Conservation (phyloP, 2,329 filamentous ascomycete species). For the Venturia pyrina region DNA sequence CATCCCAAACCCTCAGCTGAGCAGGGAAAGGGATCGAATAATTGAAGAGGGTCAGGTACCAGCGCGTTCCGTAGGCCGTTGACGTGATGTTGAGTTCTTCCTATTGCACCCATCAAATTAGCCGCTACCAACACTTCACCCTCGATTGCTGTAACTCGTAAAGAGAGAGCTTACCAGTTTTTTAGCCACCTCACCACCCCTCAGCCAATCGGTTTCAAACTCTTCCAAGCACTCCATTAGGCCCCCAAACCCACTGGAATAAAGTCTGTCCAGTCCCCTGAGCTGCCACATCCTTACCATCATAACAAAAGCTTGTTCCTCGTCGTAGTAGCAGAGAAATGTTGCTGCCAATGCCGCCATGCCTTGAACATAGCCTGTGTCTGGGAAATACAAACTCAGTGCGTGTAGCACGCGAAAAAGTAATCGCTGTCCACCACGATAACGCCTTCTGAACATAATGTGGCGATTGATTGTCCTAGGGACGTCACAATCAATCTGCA, state of each 20-base stretch:
- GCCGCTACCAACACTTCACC: not conserved
- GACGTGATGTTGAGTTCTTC: conserved; percentile 69
- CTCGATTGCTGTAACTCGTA: not conserved
- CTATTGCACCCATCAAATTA: conserved; percentile 29
- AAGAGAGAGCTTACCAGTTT: conserved; percentile 54
- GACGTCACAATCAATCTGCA: conserved; percentile 95
- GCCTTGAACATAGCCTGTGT: conserved; percentile 91
- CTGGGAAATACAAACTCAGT: conserved; percentile 81
- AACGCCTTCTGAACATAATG: conserved; percentile 91
- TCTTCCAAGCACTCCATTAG: conserved; percentile 78
- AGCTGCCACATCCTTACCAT: conserved; percentile 88
- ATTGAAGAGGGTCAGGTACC: conserved; percentile 97
- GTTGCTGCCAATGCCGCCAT: conserved; percentile 94
- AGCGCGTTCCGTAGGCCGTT: conserved; percentile 90
- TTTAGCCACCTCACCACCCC: conserved; percentile 62
- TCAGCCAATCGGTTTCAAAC: conserved; percentile 77
- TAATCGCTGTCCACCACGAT: conserved; percentile 82
- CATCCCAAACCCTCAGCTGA: conserved; percentile 93
- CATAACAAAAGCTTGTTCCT: conserved; percentile 93
- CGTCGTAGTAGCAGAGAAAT: conserved; percentile 90
- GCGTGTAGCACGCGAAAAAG: conserved; percentile 89
- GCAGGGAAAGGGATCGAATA: conserved; percentile 90
- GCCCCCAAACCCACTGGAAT: conserved; percentile 73
- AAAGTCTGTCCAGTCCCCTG: conserved; percentile 75
- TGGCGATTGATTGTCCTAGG: conserved; percentile 89